phyloP scores from a whole-genome alignment of 306 rosid genomes.

The Gastrolobium villosum region DNA sequence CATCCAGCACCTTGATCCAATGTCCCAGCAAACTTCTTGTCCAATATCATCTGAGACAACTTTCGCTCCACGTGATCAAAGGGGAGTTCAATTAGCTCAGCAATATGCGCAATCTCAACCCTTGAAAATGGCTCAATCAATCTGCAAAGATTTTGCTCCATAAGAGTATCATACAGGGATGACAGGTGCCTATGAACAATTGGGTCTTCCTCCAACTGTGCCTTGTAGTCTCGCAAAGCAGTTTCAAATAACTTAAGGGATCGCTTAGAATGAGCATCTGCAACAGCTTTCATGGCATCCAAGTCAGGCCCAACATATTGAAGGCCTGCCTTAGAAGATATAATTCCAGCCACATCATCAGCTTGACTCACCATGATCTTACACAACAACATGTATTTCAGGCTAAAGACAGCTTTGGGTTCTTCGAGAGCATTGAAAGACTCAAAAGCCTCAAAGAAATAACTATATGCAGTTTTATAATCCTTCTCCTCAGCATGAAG shows the following conservation, averaged over 20 bases:
- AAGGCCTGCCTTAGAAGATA: conserved; percentile 91
- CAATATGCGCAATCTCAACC: conserved; percentile 91
- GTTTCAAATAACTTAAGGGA: conserved; percentile 87
- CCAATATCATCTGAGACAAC: conserved; percentile 71
- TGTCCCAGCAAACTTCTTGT: conserved; percentile 81
- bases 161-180: conserved; percentile 83
- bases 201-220: conserved; percentile 95
- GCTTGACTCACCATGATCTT: conserved; percentile 96
- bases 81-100: conserved; percentile 89
- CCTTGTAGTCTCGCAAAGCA: conserved; percentile 80
- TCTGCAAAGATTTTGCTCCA: conserved; percentile 96
- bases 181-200: conserved; percentile 94
- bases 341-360: conserved; percentile 86
- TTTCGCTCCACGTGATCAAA: conserved; percentile 68
- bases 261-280: conserved; percentile 93
- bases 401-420: conserved; percentile 91
- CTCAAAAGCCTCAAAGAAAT: conserved; percentile 96
- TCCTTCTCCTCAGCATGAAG: conserved; percentile 98
- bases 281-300: conserved; percentile 99
- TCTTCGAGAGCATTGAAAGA: conserved; percentile 94
- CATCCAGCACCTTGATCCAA: conserved; percentile 95
- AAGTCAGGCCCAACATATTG: conserved; percentile 87
- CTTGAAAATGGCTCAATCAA: conserved; percentile 94
- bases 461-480: conserved; percentile 89
- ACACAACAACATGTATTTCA: conserved; percentile 91